phyloP scores from a whole-genome alignment of 495 filamentous ascomycete species.

The Podospora comata region DNA sequence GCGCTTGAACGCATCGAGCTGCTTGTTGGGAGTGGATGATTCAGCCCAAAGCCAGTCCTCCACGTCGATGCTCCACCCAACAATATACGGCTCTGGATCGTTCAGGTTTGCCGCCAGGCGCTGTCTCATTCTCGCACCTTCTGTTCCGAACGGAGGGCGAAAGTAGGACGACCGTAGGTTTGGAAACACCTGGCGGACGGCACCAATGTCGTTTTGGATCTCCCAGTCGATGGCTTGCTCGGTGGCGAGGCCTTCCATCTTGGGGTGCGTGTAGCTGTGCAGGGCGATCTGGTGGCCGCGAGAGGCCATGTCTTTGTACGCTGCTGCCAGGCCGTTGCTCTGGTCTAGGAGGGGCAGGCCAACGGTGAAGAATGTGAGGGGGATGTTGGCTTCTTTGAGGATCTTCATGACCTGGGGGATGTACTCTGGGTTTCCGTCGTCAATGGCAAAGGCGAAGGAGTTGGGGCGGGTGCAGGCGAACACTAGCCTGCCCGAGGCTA shows the following conservation, averaged over 20 bases:
- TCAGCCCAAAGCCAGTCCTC: constrained; percentile 76
- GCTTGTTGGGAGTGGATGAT: constrained; percentile 63
- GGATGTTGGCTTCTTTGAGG: constrained; percentile 59
- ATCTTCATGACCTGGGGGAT: constrained; percentile 64
- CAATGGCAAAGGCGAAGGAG: constrained; percentile 77
- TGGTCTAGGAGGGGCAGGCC: constrained; percentile 60
- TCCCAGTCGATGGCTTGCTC: constrained; percentile 66
- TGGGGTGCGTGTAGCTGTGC: constrained; percentile 72
- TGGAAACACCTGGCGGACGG: constrained; percentile 51
- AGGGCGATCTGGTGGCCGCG: constrained; percentile 72
- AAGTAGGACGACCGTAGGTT: constrained; percentile 56
- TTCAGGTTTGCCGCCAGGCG: constrained; percentile 53
- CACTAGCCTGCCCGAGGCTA: constrained; percentile 58
- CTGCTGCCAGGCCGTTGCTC: constrained; percentile 57
- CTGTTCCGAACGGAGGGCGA: constrained; percentile 72
- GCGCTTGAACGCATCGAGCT: constrained; percentile 69
- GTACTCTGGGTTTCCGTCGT: constrained; percentile 65
- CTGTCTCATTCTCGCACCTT: constrained; percentile 68
- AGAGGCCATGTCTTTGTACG: constrained; percentile 62
- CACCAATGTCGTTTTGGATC: constrained; percentile 58
- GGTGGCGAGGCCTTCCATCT: constrained; percentile 63
- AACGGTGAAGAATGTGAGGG: constrained; percentile 78
- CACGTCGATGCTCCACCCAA: constrained; percentile 74
- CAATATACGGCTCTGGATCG: constrained; percentile 51
- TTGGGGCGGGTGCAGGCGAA: constrained; percentile 69